Conservation (phyloP, 805 yeast species). For the Suhomyces sp. region DNA sequence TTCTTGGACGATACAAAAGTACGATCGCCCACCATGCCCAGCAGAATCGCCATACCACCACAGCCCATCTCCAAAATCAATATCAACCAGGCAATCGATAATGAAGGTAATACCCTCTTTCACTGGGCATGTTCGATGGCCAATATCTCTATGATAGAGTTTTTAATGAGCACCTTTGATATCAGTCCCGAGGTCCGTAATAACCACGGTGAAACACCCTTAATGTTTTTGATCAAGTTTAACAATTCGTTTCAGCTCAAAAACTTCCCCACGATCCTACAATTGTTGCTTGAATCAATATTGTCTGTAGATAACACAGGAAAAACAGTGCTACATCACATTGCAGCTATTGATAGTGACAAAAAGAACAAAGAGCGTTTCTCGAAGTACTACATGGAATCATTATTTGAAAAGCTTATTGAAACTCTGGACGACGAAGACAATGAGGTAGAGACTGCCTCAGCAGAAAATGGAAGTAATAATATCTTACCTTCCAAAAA, state of each 20-base stretch:
- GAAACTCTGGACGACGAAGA: constrained; percentile 25
- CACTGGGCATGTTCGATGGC: constrained; percentile 97
- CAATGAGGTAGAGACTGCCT: background rate
- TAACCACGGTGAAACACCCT: constrained; percentile 81
- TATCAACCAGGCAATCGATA: constrained; percentile 87
- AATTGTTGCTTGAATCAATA: constrained; percentile 35
- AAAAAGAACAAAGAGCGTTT: constrained; percentile 34
- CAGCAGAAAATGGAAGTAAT: constrained; percentile 5
- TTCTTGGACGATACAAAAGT: constrained; percentile 45
- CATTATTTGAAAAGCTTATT: constrained; percentile 31
- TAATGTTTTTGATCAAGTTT: constrained; percentile 47
- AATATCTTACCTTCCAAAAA: constrained; percentile 12
- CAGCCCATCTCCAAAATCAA: constrained; percentile 51
- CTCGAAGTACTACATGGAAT: constrained; percentile 39
- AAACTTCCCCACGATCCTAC: constrained; percentile 36
- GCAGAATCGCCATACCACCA: constrained; percentile 55
- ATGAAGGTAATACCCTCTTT: constrained; percentile 86
- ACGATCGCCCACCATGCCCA: constrained; percentile 23
- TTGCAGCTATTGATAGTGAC: constrained; percentile 29
- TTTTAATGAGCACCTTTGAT: constrained; percentile 57
- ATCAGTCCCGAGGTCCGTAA: constrained; percentile 73
- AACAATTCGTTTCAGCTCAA: constrained; percentile 37
- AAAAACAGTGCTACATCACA: constrained; percentile 42
- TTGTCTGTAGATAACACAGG: constrained; percentile 37
- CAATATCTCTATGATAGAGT: constrained; percentile 62